Evolutionary conservation across 2,329 filamentous ascomycete genomes (phyloP).

Genomic region (Beauveria bassiana): DNA sequence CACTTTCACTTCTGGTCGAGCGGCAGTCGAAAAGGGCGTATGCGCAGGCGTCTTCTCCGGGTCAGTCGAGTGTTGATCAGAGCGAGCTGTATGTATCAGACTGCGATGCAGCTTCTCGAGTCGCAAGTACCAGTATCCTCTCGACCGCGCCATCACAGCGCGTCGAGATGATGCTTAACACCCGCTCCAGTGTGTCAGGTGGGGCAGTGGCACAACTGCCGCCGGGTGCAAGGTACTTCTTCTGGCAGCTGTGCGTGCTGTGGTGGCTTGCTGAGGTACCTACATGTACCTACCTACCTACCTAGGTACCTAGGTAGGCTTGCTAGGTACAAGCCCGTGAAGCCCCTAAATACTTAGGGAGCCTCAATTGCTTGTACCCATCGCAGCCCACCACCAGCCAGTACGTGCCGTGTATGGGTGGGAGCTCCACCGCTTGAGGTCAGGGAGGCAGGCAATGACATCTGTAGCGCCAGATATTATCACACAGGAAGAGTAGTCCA

Average conservation of each 20-base stretch:
- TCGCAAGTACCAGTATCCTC: not conserved
- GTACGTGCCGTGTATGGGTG: not conserved
- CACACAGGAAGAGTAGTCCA: conserved; percentile 2
- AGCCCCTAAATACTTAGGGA: no score
- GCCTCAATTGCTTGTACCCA: not conserved
- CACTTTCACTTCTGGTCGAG: not conserved
- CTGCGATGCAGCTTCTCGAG: not conserved
- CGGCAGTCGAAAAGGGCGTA: not conserved
- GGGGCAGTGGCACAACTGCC: not conserved
- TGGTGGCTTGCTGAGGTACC: not conserved
- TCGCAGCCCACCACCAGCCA: not conserved
- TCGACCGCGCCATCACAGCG: not conserved
- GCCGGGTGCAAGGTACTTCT: not conserved
- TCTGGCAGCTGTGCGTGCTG: not conserved
- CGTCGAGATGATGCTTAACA: not conserved
- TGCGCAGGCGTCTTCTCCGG: not conserved
- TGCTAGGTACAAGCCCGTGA: not conserved
- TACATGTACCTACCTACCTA: not conserved
- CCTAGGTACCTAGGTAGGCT: no score
- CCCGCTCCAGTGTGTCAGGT: not conserved
- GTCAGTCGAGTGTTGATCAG: not conserved
- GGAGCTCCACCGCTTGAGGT: conserved; percentile 8
- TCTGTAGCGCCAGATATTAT: not conserved
- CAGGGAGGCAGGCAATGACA: conserved; percentile 5
- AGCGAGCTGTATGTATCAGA: not conserved